Conservation (phyloP, 2,329 filamentous ascomycete genomes). For the Neopestalotiopsis rosae region DNA sequence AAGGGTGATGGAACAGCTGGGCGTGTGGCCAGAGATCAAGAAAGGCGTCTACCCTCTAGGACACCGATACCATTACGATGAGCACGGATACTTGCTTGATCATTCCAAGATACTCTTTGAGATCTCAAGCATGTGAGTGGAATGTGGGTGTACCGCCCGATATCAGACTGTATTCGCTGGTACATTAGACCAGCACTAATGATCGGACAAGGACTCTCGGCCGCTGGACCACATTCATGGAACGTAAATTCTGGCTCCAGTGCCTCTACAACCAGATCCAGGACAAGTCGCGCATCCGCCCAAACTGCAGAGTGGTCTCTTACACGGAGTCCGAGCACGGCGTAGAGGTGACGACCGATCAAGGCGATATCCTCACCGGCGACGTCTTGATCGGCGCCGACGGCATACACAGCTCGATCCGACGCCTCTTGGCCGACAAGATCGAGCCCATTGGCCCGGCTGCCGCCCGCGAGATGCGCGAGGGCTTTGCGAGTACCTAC, state of each 20-base stretch:
- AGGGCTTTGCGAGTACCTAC: not conserved
- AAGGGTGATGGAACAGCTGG: conserved; percentile 4
- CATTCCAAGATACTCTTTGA: not conserved
- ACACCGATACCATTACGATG: not conserved
- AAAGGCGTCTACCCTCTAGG: not conserved
- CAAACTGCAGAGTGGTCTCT: not conserved
- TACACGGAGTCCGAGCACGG: not conserved
- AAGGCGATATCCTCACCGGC: not conserved
- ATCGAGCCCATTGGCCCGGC: not conserved
- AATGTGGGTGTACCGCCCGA: no score
- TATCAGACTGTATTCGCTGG: no score
- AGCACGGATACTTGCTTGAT: not conserved
- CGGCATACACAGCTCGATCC: not conserved
- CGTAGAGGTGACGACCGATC: not conserved
- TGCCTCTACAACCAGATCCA: conserved; percentile 10
- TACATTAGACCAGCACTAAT: not conserved
- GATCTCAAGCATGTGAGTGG: not conserved
- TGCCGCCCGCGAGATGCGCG: not conserved
- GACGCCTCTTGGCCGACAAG: not conserved
- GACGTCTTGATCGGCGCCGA: not conserved
- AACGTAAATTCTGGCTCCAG: not conserved
- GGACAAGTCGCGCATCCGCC: not conserved
- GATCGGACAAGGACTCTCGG: not conserved
- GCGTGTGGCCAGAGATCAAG: conserved; percentile 6
- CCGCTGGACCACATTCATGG: conserved; percentile 3